Percentiles rank a stretch among this genome's conserved stretches.
Conservation (phyloP, 2,329 filamentous ascomycete species). For the Colletotrichum destructivum region DNA sequence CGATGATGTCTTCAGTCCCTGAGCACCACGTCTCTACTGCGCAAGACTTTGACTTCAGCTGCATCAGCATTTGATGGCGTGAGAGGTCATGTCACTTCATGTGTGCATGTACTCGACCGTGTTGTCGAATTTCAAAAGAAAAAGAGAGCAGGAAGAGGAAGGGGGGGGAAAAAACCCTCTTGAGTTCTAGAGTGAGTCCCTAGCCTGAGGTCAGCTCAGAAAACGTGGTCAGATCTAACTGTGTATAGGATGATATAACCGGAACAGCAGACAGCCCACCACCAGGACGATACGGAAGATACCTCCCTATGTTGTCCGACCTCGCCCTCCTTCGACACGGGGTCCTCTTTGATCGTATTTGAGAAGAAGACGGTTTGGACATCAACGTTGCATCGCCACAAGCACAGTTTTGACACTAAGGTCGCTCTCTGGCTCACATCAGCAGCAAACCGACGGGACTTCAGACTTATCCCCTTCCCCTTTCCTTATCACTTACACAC, state of each 20-base stretch:
- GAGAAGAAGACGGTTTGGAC: not conserved
- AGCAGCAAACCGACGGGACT: not conserved
- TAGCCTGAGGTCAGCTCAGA: too few relatives aligned
- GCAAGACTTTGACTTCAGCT: not conserved
- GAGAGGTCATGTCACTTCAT: not conserved
- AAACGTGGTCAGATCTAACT: not conserved
- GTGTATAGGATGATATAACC: not conserved
- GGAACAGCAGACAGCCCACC: not conserved
- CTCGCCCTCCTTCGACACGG: not conserved
- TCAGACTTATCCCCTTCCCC: not conserved
- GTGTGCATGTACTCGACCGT: too few relatives aligned
- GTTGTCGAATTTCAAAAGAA: not conserved
- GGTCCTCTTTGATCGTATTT: not conserved
- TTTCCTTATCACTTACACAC: not conserved
- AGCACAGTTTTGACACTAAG: not conserved
- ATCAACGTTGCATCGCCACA: not conserved
- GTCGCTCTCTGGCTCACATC: not conserved
- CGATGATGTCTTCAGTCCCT: conserved; percentile 1
- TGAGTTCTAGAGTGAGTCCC: not conserved
- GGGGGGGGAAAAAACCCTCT: too few relatives aligned
- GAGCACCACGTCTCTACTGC: not conserved
- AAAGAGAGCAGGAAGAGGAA: too few relatives aligned
- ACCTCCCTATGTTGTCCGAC: too few relatives aligned
- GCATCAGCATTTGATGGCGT: not conserved
- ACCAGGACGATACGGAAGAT: not conserved